These are phyloP conservation scores for Bryoerythrophyllum caledonicum DNA, from an alignment of 225 moss, liverwort and hornwort species.

Conservation along the genomic window DNA sequence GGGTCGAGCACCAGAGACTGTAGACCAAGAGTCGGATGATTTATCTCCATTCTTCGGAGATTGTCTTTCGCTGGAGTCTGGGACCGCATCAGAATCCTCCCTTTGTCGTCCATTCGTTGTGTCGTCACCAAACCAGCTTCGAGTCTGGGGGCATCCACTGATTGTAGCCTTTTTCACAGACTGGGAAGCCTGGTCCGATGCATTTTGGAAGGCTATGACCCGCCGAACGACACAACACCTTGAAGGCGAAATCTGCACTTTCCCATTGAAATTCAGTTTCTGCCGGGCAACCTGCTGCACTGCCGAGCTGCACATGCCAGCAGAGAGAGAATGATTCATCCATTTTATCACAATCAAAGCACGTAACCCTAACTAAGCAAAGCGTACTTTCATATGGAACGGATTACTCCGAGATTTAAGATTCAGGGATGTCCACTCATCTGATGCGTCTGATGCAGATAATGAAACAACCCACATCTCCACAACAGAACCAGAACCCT, in stretches of 20 bases:
- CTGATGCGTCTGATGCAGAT: too few relatives aligned
- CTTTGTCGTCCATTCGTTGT: background rate
- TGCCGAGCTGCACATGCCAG: conserved; percentile 29
- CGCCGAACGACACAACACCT: conserved; percentile 18
- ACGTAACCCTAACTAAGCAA: background rate
- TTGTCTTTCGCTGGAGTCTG: background rate
- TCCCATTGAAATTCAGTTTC: conserved; percentile 23
- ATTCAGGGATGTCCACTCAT: background rate
- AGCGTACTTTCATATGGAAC: background rate
- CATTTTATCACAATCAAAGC: background rate
- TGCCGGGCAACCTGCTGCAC: conserved; percentile 27
- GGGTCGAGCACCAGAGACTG: conserved; percentile 45
- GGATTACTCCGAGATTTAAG: too few relatives aligned
- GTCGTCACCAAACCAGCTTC: background rate
- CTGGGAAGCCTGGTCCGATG: conserved; percentile 23
- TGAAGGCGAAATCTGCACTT: conserved; percentile 1
- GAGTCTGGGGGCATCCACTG: background rate
- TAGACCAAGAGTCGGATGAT: conserved; percentile 47
- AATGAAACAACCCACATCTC: background rate
- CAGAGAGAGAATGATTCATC: conserved; percentile 4
- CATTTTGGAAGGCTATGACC: conserved; percentile 31
- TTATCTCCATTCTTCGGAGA: conserved; percentile 18
- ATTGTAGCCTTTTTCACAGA: conserved; percentile 23
- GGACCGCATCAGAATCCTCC: conserved; percentile 5
- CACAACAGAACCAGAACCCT: background rate